These are phyloP conservation scores for Flaveria robusta DNA, from an alignment of 129 eudicot genomes.

Conservation along the genomic window DNA sequence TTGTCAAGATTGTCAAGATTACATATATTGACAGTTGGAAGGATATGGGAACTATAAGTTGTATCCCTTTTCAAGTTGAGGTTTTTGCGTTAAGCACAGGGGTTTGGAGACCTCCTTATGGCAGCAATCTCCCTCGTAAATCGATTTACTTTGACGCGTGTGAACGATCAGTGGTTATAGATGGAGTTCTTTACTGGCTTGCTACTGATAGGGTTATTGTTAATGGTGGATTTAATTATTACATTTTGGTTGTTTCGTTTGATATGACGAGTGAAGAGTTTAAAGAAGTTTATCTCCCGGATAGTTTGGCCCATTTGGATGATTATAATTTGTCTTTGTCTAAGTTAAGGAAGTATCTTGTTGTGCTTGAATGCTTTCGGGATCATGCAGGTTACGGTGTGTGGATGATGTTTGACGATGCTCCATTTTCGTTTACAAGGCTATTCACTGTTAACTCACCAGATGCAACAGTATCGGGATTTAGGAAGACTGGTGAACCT, in stretches of 20 bases:
- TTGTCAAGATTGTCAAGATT: conserved; percentile 37
- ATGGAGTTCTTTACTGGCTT: background rate
- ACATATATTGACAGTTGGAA: background rate
- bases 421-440: background rate
- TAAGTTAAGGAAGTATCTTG: background rate
- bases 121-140: background rate
- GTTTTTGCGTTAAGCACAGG: background rate
- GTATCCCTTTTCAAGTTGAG: background rate
- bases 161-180: background rate
- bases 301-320: background rate
- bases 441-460: background rate
- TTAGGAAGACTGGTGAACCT: background rate
- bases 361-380: background rate
- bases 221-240: background rate
- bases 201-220: background rate
- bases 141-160: background rate
- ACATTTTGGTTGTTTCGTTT: background rate
- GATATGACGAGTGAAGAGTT: background rate
- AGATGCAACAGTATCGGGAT: background rate
- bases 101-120: background rate
- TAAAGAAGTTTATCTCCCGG: background rate
- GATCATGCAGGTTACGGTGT: background rate
- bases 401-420: background rate
- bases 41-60: background rate
- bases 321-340: background rate